Percentiles rank a stretch among this genome's conserved stretches.
These are phyloP conservation scores for Periconia sp. DNA, from an alignment of 2,329 filamentous ascomycete species.

Conservation along the genomic window DNA sequence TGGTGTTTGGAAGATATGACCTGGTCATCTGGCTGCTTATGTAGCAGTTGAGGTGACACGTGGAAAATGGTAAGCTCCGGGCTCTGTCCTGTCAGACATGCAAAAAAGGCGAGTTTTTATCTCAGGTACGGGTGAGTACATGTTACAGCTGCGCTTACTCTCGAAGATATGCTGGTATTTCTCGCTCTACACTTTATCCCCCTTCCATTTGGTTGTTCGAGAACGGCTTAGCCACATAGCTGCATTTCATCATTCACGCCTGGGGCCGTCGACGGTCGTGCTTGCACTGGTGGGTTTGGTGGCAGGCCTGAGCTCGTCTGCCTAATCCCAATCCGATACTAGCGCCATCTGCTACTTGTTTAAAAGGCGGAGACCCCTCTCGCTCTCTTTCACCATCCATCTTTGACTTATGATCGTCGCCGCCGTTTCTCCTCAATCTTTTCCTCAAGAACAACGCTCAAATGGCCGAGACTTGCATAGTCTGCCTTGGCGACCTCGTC, in stretches of 20 bases:
- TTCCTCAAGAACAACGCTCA: constrained; percentile 19
- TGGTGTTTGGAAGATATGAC: constrained; percentile 21
- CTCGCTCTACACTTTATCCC: background rate
- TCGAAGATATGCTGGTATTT: background rate
- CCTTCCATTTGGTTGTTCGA: background rate
- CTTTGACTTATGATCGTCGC: constrained; percentile 39
- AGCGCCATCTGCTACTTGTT: background rate
- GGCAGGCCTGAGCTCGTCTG: too few relatives aligned
- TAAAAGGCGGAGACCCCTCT: background rate
- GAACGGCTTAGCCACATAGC: too few relatives aligned
- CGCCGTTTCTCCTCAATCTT: constrained; percentile 22
- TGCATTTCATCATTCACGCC: too few relatives aligned
- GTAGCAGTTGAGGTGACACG: constrained; percentile 30
- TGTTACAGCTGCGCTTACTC: background rate
- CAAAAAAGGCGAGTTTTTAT: background rate
- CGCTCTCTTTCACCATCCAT: constrained; percentile 18
- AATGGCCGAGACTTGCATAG: constrained; percentile 71
- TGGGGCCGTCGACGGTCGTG: too few relatives aligned
- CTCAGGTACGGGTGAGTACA: background rate
- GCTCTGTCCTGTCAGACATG: constrained; percentile 1
- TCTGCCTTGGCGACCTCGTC: constrained; percentile 70
- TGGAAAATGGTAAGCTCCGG: constrained; percentile 29
- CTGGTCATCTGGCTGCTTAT: constrained; percentile 33
- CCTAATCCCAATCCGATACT: background rate
- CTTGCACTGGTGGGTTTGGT: too few relatives aligned